Evolutionary conservation across 169 alveolate genomes (phyloP).

Genomic region (Pseudocohnilembus persalinus): DNA sequence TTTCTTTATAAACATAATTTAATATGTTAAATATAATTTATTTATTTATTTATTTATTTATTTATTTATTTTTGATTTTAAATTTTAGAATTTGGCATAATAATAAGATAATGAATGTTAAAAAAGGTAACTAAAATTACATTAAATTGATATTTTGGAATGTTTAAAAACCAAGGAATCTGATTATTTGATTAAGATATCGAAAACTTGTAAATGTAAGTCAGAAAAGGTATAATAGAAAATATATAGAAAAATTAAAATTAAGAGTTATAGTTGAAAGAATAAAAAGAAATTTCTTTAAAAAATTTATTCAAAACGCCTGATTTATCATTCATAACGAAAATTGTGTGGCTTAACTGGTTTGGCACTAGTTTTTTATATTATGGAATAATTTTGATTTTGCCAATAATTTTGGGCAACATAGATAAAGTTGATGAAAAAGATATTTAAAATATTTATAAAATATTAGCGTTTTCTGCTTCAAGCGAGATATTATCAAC

Average conservation of each 20-base stretch:
- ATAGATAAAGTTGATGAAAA: slow-evolving; percentile 3
- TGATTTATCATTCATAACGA: slow-evolving; percentile 12
- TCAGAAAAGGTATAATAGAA: slow-evolving; percentile 22
- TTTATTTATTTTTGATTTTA: too few relatives aligned
- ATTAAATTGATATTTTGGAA: too few relatives aligned
- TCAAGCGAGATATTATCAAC: slow-evolving; percentile 38
- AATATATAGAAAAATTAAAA: slow-evolving; percentile 15
- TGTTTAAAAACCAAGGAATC: too few relatives aligned
- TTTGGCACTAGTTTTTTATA: slow-evolving; percentile 31
- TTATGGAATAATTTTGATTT: slow-evolving; percentile 36
- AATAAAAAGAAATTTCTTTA: slow-evolving; percentile 23
- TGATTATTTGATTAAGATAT: too few relatives aligned
- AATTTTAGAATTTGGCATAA: too few relatives aligned
- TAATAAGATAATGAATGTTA: too few relatives aligned
- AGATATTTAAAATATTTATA: slow-evolving; percentile 9
- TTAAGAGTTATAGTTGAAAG: neutral
- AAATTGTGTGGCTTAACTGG: slow-evolving; percentile 44
- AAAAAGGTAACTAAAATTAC: too few relatives aligned
- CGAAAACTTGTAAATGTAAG: too few relatives aligned
- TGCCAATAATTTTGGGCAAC: slow-evolving; percentile 32
- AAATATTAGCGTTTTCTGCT: slow-evolving; percentile 27
- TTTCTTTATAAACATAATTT: too few relatives aligned
- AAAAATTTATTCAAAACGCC: slow-evolving; percentile 24
- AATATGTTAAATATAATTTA: too few relatives aligned
- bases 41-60: too few relatives aligned